Base-by-base conservation (phyloP, 1,139 yeast species). In the Kodamaea sp. region DNA sequence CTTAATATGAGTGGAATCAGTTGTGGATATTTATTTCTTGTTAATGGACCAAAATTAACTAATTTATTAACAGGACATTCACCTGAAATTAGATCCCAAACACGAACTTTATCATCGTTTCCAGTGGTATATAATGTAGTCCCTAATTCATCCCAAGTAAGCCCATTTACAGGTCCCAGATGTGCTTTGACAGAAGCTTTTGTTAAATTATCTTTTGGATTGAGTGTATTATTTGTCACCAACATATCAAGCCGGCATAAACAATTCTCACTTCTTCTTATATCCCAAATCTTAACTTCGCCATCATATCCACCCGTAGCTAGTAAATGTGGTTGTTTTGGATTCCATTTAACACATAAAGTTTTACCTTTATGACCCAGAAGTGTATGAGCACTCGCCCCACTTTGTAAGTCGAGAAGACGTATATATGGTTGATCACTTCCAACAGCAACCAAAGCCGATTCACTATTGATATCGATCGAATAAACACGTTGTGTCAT, bases 251-350 rank as follows among this genome's bases (percentile, higher is more conserved):
- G 63, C 24, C 79, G 69, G 47, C 79, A 76, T 22, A 87, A 60
- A 52, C 89, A 83, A 27, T 84, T 75, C 11, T 73, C 68, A 35
- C 87, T 78, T 39, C 85, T 65, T 34, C 96, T 64, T 4, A 86
- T 78, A 54, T 87, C 96, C 96, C 96, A 81, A 0, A 80, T 57
- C 39, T 75, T 70, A 12, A 77, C 74, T 42, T 77, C 81, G 0
- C 87, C 95, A 51, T 84, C 90, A 26, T 76, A 70, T 6, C 94
- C 92, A 2, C 94, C 95, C 1, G 88, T 73, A 0, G 88, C 86
- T 3, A 87, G 65, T 12, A 84, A 43, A 49, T 81, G 63, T 2
- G 76, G 64, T 38, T 77, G 62, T n/a, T 68, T 68, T 0, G 96
- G 95, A 32, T 85, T 84, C 92, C 95, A 87, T 53, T 80, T 77